These are phyloP conservation scores for Fusarium foetens DNA, from an alignment of 2,329 filamentous ascomycete genomes.

Conservation along the genomic window DNA sequence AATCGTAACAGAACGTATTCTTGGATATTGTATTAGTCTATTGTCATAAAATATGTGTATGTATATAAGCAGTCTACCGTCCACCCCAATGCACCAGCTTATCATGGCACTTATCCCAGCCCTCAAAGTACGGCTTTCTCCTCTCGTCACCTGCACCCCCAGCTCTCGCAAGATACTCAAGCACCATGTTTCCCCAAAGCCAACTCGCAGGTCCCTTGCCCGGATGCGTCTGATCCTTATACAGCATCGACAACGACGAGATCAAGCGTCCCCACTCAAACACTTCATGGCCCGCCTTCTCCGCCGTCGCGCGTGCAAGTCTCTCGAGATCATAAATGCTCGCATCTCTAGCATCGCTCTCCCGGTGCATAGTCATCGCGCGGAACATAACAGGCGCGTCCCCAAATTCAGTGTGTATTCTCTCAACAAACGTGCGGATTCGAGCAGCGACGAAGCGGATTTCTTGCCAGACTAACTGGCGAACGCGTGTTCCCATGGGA, in stretches of 20 bases:
- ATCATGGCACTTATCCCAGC: constrained; percentile 31
- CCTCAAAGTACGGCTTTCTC: constrained; percentile 32
- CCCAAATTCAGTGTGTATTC: constrained; percentile 19
- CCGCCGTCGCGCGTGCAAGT: constrained; percentile 25
- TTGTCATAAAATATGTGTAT: neutral
- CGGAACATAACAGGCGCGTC: constrained; percentile 30
- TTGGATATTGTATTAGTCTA: constrained; percentile 1
- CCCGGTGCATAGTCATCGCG: constrained; percentile 29
- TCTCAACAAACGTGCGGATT: constrained; percentile 20
- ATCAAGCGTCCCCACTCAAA: constrained; percentile 38
- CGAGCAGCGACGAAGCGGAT: constrained; percentile 29
- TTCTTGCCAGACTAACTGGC: constrained; percentile 35
- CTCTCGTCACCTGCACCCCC: constrained; percentile 17
- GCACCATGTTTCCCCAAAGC: constrained; percentile 38
- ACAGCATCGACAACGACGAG: constrained; percentile 29
- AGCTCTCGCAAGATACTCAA: constrained; percentile 32
- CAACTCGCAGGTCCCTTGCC: constrained; percentile 36
- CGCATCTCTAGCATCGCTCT: constrained; percentile 24
- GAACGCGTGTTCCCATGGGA: constrained; percentile 26
- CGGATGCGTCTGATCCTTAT: constrained; percentile 36
- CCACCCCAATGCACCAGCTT: constrained; percentile 30
- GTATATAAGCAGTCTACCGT: constrained; percentile 4
- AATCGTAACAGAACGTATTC: accelerated
- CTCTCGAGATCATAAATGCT: constrained; percentile 33
- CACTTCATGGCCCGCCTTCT: constrained; percentile 34